Conservation (phyloP, 371 early-diverging fungal genomes). For the Funneliformis caledonium region DNA sequence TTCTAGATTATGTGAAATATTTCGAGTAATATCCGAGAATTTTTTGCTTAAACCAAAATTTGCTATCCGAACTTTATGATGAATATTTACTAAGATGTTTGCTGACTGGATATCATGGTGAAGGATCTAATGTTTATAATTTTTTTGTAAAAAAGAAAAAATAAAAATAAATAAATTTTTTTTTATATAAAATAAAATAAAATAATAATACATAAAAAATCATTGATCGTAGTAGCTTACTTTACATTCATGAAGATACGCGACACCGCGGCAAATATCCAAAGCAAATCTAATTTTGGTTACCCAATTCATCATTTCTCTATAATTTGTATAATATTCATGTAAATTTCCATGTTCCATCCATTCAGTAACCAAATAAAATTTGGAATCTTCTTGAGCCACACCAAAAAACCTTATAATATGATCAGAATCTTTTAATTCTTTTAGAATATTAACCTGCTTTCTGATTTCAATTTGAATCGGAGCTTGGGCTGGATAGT, state of each 20-base stretch:
- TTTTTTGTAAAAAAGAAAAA: neutral
- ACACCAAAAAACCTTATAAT: constrained; percentile 10
- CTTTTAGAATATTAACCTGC: neutral
- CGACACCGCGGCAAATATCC: constrained; percentile 27
- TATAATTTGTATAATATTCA: neutral
- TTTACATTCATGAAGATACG: constrained; percentile 4
- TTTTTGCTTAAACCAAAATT: constrained; percentile 2
- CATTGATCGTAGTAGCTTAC: too few relatives aligned
- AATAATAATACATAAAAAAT: too few relatives aligned
- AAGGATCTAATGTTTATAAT: constrained; percentile 6
- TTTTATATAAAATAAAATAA: too few relatives aligned
- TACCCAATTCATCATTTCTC: neutral
- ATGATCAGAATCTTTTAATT: neutral
- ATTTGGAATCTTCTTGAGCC: neutral
- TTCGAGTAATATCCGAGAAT: neutral
- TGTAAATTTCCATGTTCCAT: neutral
- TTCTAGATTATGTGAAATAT: neutral
- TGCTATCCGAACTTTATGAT: neutral
- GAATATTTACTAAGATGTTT: neutral
- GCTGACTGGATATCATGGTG: neutral
- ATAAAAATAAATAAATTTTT: neutral
- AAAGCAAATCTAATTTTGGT: neutral
- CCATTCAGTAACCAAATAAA: constrained; percentile 30
- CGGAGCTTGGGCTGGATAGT: neutral
- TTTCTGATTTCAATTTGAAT: neutral